A percentile compares a stretch with the other conserved stretches of the same genome.
phyloP scores from a whole-genome alignment of 2,329 filamentous ascomycete species.

The Beauveria pseudobassiana region DNA sequence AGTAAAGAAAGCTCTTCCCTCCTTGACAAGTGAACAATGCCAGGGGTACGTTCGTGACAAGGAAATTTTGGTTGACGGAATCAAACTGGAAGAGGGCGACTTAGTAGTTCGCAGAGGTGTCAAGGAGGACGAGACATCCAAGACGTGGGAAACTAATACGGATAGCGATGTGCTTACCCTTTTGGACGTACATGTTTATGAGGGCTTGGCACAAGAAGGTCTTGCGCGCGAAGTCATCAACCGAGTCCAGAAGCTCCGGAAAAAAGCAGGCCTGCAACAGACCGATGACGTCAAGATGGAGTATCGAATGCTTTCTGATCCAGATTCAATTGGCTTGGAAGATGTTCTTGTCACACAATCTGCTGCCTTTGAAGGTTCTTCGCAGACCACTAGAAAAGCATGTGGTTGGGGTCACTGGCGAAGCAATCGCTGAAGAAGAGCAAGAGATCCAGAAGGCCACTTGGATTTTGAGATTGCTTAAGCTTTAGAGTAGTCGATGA shows the following conservation, averaged over 20 bases:
- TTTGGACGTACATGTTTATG: constrained; percentile 73
- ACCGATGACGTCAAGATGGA: constrained; percentile 97
- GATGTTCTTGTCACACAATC: constrained; percentile 63
- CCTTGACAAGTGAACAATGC: constrained; percentile 70
- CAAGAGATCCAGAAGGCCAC: constrained; percentile 80
- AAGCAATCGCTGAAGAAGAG: constrained; percentile 70
- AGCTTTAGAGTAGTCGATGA: constrained; percentile 43
- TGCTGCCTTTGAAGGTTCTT: constrained; percentile 64
- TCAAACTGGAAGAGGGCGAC: constrained; percentile 74
- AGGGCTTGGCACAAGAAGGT: constrained; percentile 81
- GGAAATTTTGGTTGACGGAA: constrained; percentile 76
- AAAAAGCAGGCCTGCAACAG: constrained; percentile 83
- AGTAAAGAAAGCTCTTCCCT: constrained; percentile 84
- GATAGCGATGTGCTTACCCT: constrained; percentile 88
- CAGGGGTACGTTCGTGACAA: constrained; percentile 68
- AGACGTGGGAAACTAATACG: constrained; percentile 77
- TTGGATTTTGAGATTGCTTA: constrained; percentile 68
- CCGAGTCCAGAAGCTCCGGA: constrained; percentile 83
- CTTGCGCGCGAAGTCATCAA: constrained; percentile 89
- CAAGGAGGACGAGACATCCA: constrained; percentile 61
- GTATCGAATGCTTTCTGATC: constrained; percentile 73
- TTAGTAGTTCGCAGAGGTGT: constrained; percentile 70
- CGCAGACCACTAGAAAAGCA: constrained; percentile 61
- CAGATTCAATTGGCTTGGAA: constrained; percentile 65
- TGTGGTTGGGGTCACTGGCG: constrained; percentile 17